Evolutionary conservation across 2,329 filamentous ascomycete genomes (phyloP), one percentile per base, ranked within the genome.

Genomic region (Neofusicoccum ribis): DNA sequence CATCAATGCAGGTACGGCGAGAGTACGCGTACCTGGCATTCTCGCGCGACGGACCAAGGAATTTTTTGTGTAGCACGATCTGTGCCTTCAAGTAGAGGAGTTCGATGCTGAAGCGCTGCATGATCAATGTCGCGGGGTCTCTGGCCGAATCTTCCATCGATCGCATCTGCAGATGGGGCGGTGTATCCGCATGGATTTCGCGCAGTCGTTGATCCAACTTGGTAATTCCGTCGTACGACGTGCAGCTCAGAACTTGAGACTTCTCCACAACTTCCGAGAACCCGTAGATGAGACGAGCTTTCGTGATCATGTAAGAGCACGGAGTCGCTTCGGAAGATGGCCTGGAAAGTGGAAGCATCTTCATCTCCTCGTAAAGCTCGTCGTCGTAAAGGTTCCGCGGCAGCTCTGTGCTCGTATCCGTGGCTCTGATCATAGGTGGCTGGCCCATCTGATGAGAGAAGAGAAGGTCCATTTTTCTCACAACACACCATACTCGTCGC

Each of bases 1-100:
- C 91, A 72, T 97, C 92, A 46, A 98, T 89, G 68, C 92, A 95
- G 23, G 89, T 90, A 46, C 89, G 88, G 36, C 94, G 87, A 2
- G 93, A 97, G 73, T 95, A 92, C 8, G 88, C 86, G 72, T 96
- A 98, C 8, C 93, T 86, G 9, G 90, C 83, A 70, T 94, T 95
- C 66, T 91, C 86, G 54, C 91, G 84, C 5, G 93, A 91, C 66
- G 89, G 86, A n/a, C 86, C 83, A 65, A 97, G 85, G 75, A 95
- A 97, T 68, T 93, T 93, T 59, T 93, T 86, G 76, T 99, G 95
- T 44, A 99, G 85, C 23, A 97, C 86, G 71, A 92, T 96, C 71
- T 96, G 85, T 17, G 93, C 91, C 79, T 96, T 97, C 68, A 96
- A 88, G 73, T 93, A 96, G 5, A 97, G 80, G 58, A 95, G 89